A percentile compares a stretch with the other conserved stretches of the same genome.
Conservation (phyloP, 2,329 filamentous ascomycete species). For the Cephalotrichum gorgonifer region DNA sequence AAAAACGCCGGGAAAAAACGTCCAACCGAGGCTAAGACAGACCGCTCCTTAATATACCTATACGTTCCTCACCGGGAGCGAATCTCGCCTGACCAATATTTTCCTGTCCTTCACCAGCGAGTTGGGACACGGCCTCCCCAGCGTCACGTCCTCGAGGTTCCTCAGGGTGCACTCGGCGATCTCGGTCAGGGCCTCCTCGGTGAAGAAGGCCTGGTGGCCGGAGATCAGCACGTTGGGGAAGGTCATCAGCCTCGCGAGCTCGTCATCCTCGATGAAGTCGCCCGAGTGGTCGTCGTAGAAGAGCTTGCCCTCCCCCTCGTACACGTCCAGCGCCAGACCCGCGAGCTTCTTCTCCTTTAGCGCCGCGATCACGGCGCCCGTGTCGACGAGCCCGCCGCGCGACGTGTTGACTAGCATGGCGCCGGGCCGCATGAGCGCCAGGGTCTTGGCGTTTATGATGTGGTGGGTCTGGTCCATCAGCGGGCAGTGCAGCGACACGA, state of each 20-base stretch:
- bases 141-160: slow-evolving; percentile 40
- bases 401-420: slow-evolving; percentile 59
- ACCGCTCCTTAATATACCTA: neutral
- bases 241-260: slow-evolving; percentile 54
- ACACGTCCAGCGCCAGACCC: slow-evolving; percentile 57
- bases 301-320: slow-evolving; percentile 52
- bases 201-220: slow-evolving; percentile 63
- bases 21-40: too few species aligned
- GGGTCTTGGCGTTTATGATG: slow-evolving; percentile 44
- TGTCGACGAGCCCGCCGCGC: slow-evolving; percentile 54
- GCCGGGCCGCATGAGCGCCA: slow-evolving; percentile 46
- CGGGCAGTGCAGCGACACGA: slow-evolving; percentile 58
- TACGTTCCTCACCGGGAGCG: slow-evolving; percentile 20
- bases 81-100: slow-evolving; percentile 12
- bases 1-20: neutral
- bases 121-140: slow-evolving; percentile 22
- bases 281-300: slow-evolving; percentile 58
- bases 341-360: slow-evolving; percentile 51
- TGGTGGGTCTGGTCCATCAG: slow-evolving; percentile 48
- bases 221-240: slow-evolving; percentile 59
- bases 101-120: slow-evolving; percentile 19
- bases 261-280: slow-evolving; percentile 56
- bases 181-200: slow-evolving; percentile 51
- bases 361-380: slow-evolving; percentile 45
- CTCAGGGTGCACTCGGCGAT: slow-evolving; percentile 50